phyloP scores from a whole-genome alignment of 345 rosid species.

The Syzygium aromaticum region DNA sequence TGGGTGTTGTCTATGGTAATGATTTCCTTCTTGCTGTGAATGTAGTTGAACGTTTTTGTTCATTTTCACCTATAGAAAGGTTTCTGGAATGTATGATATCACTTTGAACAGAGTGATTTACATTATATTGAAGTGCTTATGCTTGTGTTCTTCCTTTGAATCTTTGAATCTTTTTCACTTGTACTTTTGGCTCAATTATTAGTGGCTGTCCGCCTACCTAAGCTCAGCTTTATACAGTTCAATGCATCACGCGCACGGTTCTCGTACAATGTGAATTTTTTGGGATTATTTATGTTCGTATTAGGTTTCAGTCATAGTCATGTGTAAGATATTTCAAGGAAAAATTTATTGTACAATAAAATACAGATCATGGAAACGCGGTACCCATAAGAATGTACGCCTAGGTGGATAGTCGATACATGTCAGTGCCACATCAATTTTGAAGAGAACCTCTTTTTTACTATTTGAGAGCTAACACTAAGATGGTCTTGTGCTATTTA shows the following conservation, averaged over 20 bases:
- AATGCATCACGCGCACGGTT: neutral
- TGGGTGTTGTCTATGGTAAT: neutral
- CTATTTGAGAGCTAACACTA: too few relatives aligned
- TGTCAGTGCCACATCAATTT: too few relatives aligned
- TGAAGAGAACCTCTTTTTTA: too few relatives aligned
- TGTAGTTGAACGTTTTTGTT: neutral
- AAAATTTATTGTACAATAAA: too few relatives aligned
- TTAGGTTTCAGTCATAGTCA: too few relatives aligned
- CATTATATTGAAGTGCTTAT: neutral
- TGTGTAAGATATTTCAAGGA: too few relatives aligned
- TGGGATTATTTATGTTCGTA: neutral
- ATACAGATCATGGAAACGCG: too few relatives aligned
- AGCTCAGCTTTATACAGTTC: neutral
- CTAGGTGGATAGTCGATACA: too few relatives aligned
- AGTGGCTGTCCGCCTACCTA: neutral
- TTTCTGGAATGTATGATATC: neutral
- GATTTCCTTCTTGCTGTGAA: neutral
- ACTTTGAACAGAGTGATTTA: neutral
- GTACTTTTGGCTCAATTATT: neutral
- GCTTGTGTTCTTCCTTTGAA: neutral
- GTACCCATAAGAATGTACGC: too few relatives aligned
- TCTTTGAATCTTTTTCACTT: neutral
- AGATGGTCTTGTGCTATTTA: too few relatives aligned
- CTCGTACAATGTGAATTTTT: neutral
- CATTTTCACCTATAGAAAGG: neutral